Base-by-base conservation (phyloP, 73 alveolate species). In the Symbiodinium pilosum region DNA sequence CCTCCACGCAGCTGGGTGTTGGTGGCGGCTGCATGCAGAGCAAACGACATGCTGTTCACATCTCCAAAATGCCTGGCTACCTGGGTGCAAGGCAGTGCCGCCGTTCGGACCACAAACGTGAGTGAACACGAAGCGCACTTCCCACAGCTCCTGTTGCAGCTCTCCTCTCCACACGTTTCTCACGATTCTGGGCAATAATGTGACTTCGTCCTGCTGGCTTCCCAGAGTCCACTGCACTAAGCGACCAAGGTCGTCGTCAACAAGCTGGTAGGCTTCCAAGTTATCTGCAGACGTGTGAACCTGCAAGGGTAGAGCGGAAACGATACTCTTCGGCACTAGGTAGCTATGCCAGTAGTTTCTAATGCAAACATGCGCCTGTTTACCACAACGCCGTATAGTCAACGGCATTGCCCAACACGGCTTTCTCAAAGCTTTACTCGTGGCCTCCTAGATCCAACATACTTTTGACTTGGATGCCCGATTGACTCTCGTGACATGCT, bases 51-150 rank as follows among this genome's bases (percentile, higher is more conserved):
- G n/a, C n/a, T n/a, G n/a, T n/a, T n/a, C n/a, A n/a, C n/a, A n/a
- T n/a, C n/a, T n/a, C 5, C 43, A 21, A 20, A n/a, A 41, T 7
- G 56, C 87, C 59, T 9, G 59, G 14, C 59, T 14, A 47, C n/a
- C n/a, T n/a, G n/a, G n/a, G n/a, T n/a, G n/a, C n/a, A 14, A 3
- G 81, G 40, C 97, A 7, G 97, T 91, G 75, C 97, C 97, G 36
- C 97, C 97, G 39, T 91, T 91, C 20, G 97, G 97, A 30, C 97
- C 97, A 30, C 97, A 91, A 24, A 91, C 97, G 38, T 91, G 97
- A 9, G 97, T 91, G 40, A 91, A 91, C 54, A 83, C 77, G 52
- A 69, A 91, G 24, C 97, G 44, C 20, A 91, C 97, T 69, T 91
- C 97, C 97, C 97, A 91, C 44, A 71, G 59, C 52, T 91, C 97